Percentiles rank a stretch among this genome's conserved stretches.
phyloP scores from a whole-genome alignment of 768 basidiomycete genomes.

The Lactifluus volemus region DNA sequence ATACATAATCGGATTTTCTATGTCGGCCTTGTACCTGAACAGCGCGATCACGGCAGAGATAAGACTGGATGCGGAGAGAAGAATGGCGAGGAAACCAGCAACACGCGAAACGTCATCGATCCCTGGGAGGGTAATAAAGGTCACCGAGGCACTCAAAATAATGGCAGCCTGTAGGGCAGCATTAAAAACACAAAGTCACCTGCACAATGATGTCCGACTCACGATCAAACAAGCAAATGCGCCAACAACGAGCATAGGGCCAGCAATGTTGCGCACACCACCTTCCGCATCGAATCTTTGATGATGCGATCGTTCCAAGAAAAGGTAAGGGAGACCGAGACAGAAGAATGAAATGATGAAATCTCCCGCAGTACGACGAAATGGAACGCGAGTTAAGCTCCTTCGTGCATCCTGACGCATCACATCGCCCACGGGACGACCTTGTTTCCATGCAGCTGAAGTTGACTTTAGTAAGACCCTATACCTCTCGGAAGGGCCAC shows the following conservation, averaged over 20 bases:
- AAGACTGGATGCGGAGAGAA: conserved; percentile 64
- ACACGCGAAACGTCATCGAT: conserved; percentile 55
- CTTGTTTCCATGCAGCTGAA: conserved; percentile 18
- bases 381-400: conserved; percentile 25
- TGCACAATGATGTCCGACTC: conserved; percentile 5
- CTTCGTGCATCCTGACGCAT: conserved; percentile 12
- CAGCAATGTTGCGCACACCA: conserved; percentile 35
- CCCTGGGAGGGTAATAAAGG: conserved; percentile 71
- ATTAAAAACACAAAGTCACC: neutral
- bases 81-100: conserved; percentile 56
- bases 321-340: conserved; percentile 74
- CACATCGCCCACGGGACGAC: conserved; percentile 3
- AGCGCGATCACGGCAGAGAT: conserved; percentile 59
- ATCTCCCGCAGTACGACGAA: conserved; percentile 46
- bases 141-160: conserved; percentile 72
- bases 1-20: conserved; percentile 42
- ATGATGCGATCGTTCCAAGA: conserved; percentile 44
- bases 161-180: conserved; percentile 54
- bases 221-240: conserved; percentile 38
- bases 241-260: conserved; percentile 54
- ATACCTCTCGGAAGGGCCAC: neutral
- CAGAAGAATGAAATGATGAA: conserved; percentile 55
- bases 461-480: neutral
- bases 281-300: conserved; percentile 54
- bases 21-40: conserved; percentile 59